These are phyloP conservation scores for Bacidia rubella DNA, from an alignment of 495 filamentous ascomycete species.

Conservation along the genomic window DNA sequence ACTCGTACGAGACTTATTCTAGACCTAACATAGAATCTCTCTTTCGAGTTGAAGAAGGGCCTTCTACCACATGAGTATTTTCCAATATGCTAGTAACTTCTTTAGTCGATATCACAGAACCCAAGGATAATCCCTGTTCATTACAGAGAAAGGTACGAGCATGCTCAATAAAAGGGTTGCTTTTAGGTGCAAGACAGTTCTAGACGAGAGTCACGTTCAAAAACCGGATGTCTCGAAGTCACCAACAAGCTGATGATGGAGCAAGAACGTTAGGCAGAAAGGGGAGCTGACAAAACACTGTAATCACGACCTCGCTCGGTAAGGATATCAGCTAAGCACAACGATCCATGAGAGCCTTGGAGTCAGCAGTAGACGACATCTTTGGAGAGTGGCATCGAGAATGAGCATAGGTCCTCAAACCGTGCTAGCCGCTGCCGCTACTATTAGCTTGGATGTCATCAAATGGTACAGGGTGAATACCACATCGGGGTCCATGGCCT, in stretches of 20 bases:
- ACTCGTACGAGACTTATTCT: constrained; percentile 1
- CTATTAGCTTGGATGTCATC: too few species aligned
- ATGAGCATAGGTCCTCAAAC: neutral
- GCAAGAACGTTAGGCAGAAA: constrained; percentile 6
- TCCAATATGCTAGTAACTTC: constrained; percentile 3
- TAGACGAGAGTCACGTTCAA: neutral
- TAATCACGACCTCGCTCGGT: constrained; percentile 1
- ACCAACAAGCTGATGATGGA: constrained; percentile 1
- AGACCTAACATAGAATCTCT: constrained; percentile 7
- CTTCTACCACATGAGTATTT: constrained; percentile 5
- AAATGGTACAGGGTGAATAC: too few species aligned
- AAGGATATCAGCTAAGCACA: neutral
- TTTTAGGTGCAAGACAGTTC: constrained; percentile 1
- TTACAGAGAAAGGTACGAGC: constrained; percentile 9
- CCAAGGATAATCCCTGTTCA: constrained; percentile 5
- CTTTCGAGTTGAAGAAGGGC: constrained; percentile 11
- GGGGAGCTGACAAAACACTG: constrained; percentile 5
- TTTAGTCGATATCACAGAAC: constrained; percentile 1
- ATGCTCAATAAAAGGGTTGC: constrained; percentile 2
- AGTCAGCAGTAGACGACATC: neutral
- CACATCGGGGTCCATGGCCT: too few species aligned
- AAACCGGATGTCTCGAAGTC: constrained; percentile 5
- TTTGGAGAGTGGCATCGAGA: neutral
- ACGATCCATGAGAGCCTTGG: neutral
- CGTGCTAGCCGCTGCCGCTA: neutral